phyloP scores from a whole-genome alignment of 495 filamentous ascomycete genomes.

The Lasiosphaeria miniovina region DNA sequence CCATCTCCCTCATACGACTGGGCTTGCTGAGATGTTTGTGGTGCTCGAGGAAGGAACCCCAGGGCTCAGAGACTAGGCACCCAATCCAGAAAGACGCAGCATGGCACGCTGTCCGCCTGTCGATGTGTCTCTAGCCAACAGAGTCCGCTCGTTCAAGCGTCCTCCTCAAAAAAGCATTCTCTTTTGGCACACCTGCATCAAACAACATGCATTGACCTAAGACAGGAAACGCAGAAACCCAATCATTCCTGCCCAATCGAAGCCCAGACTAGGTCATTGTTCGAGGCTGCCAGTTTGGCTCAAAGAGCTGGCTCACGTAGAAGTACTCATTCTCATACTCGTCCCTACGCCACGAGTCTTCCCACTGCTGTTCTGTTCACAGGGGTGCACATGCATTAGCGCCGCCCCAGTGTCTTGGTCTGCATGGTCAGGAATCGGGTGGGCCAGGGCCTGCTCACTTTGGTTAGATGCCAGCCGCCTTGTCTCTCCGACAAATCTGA shows the following conservation, averaged over 20 bases:
- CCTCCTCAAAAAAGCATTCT: neutral
- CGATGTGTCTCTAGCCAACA: too few relatives aligned
- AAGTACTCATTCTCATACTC: constrained; percentile 49
- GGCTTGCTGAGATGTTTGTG: too few relatives aligned
- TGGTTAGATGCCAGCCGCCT: constrained; percentile 33
- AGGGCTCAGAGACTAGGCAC: too few relatives aligned
- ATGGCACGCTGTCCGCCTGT: too few relatives aligned
- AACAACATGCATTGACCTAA: constrained; percentile 5
- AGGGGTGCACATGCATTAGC: constrained; percentile 10
- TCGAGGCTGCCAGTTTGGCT: constrained; percentile 49
- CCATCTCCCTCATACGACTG: too few relatives aligned
- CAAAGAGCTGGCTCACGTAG: constrained; percentile 51
- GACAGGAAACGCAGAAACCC: neutral
- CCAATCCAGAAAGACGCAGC: too few relatives aligned
- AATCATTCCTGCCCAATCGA: constrained; percentile 9
- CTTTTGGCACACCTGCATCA: constrained; percentile 22
- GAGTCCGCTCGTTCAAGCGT: too few relatives aligned
- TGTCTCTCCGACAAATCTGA: constrained; percentile 40
- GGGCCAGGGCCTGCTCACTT: constrained; percentile 34
- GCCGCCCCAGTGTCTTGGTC: neutral
- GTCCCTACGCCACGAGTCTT: constrained; percentile 31
- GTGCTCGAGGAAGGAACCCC: too few relatives aligned
- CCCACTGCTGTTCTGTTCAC: constrained; percentile 39
- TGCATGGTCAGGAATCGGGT: neutral
- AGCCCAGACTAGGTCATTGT: constrained; percentile 31